These are phyloP conservation scores for Casuarina glauca DNA, from an alignment of 306 rosid genomes.

Conservation along the genomic window DNA sequence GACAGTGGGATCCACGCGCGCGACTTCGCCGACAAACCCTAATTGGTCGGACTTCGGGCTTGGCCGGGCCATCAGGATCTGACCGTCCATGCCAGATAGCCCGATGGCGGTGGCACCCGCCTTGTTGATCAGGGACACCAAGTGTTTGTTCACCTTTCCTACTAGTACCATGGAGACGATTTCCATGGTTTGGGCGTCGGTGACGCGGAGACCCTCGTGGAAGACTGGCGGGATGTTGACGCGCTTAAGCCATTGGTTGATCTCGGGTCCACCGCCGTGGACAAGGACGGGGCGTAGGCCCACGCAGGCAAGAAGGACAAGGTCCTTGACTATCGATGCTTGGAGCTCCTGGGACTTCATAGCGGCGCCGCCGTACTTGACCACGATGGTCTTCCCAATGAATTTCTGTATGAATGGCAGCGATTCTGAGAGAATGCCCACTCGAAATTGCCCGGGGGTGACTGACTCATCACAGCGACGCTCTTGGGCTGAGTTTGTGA, in stretches of 20 bases:
- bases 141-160: constrained; percentile 75
- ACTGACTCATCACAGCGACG: constrained; percentile 4
- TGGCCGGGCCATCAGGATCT: constrained; percentile 73
- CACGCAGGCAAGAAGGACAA: constrained; percentile 84
- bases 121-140: constrained; percentile 71
- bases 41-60: constrained; percentile 61
- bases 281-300: constrained; percentile 85
- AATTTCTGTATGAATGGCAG: constrained; percentile 95
- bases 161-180: constrained; percentile 92
- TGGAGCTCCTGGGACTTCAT: constrained; percentile 82
- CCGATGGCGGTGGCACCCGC: constrained; percentile 88
- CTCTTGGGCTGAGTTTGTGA: constrained; percentile 28
- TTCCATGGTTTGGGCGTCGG: constrained; percentile 86
- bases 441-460: constrained; percentile 72
- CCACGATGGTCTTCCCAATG: constrained; percentile 87
- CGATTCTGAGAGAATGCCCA: constrained; percentile 86
- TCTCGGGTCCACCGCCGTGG: constrained; percentile 98
- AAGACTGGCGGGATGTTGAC: constrained; percentile 60
- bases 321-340: constrained; percentile 86
- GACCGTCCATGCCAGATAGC: constrained; percentile 82
- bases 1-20: constrained; percentile 58
- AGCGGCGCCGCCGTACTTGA: constrained; percentile 96
- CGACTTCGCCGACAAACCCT: constrained; percentile 85
- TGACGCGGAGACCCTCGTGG: constrained; percentile 49
- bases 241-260: constrained; percentile 82